Percentiles rank a stretch among this genome's conserved stretches.
Evolutionary conservation across 345 rosid species (phyloP).

Genomic region (Mercurialis annua): DNA sequence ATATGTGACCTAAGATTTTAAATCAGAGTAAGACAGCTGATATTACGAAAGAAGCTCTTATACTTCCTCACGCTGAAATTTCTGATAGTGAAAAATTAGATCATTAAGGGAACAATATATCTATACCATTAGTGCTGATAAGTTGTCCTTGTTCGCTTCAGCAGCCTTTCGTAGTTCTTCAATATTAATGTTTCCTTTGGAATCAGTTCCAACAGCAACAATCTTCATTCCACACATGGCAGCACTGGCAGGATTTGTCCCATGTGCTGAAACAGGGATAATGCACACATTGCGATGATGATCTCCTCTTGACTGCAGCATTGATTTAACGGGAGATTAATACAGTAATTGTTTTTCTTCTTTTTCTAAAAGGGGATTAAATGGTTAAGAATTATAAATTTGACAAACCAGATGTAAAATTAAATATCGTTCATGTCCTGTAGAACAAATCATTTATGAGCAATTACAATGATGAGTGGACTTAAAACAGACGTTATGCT

Average conservation of each 20-base stretch:
- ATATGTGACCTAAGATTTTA: conserved; percentile 68
- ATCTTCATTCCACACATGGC: conserved; percentile 99
- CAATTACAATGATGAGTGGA: no score
- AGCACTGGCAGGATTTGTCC: conserved; percentile 99
- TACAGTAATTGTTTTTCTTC: background rate
- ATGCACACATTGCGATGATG: conserved; percentile 95
- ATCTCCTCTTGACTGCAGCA: conserved; percentile 85
- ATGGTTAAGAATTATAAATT: background rate
- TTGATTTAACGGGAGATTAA: conserved; percentile 9
- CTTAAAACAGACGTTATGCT: background rate
- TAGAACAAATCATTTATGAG: background rate
- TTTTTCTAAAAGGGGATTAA: no score
- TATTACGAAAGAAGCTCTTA: conserved; percentile 2
- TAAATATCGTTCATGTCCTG: background rate
- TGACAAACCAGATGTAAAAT: background rate
- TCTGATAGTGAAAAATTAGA: background rate
- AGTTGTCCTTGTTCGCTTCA: conserved; percentile 78
- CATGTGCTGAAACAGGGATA: conserved; percentile 98
- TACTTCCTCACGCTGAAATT: background rate
- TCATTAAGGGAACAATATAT: conserved; percentile 4
- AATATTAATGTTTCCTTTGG: conserved; percentile 95
- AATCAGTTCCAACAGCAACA: conserved; percentile 88
- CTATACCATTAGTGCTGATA: conserved; percentile 84
- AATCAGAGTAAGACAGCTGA: conserved; percentile 8
- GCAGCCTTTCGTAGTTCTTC: conserved; percentile 89